A percentile compares a stretch with the other conserved stretches of the same genome.
phyloP scores from a whole-genome alignment of 2,329 filamentous ascomycete genomes.

The Curvularia spicifera region DNA sequence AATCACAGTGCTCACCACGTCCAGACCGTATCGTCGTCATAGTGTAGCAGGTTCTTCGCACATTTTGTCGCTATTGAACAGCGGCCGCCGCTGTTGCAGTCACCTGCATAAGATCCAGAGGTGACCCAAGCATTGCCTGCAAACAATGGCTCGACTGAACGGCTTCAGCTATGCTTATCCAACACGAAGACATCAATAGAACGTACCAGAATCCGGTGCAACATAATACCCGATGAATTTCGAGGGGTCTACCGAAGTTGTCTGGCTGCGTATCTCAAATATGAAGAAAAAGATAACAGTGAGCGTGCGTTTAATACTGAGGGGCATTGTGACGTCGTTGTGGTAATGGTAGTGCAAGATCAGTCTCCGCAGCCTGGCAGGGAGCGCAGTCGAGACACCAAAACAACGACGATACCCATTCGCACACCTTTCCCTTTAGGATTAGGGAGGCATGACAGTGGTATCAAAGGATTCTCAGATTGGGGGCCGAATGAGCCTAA shows the following conservation, averaged over 20 bases:
- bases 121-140: not conserved
- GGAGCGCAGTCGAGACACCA: not conserved
- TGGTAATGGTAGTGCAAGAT: no score
- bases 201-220: not conserved
- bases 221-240: not conserved
- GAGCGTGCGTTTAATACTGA: not conserved
- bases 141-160: not conserved
- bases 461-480: not conserved
- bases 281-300: not conserved
- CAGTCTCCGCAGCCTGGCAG: not conserved
- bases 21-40: not conserved
- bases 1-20: not conserved
- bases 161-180: not conserved
- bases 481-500: not conserved
- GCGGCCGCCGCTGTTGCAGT: not conserved
- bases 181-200: not conserved
- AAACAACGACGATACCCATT: not conserved
- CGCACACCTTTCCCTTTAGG: not conserved
- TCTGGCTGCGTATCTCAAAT: not conserved
- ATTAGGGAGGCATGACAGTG: not conserved
- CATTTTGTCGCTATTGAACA: not conserved
- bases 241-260: not conserved
- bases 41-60: not conserved
- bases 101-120: not conserved
- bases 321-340: not conserved